phyloP scores from a whole-genome alignment of 2,329 filamentous ascomycete genomes.

The Aspergillus pseudoviridinutans region DNA sequence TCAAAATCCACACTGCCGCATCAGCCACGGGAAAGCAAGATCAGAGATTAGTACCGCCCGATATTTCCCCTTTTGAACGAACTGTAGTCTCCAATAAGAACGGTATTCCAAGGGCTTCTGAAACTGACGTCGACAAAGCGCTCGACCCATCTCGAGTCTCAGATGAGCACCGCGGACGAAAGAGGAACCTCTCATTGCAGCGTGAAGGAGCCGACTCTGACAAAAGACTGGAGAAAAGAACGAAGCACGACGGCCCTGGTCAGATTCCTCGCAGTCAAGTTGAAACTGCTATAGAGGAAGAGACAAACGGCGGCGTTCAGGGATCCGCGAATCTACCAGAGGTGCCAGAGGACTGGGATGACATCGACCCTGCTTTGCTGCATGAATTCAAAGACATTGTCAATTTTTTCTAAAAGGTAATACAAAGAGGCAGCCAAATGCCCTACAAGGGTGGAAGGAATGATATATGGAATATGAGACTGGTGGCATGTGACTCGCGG shows the following conservation, averaged over 20 bases:
- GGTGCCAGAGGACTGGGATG: conserved; percentile 27
- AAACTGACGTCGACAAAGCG: neutral
- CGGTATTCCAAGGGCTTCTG: neutral
- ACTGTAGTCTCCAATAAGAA: neutral
- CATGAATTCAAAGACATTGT: conserved; percentile 41
- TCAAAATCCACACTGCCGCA: conserved; percentile 21
- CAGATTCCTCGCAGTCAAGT: neutral
- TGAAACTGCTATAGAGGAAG: conserved; percentile 1
- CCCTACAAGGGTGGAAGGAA: neutral
- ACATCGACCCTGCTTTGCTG: conserved; percentile 35
- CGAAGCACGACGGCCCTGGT: neutral
- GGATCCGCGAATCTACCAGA: neutral
- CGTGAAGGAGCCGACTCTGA: neutral
- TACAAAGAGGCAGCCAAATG: neutral
- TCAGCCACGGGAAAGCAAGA: neutral
- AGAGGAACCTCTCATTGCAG: neutral
- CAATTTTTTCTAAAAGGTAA: conserved; percentile 29
- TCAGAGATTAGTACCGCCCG: neutral
- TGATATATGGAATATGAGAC: neutral
- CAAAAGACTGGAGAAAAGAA: neutral
- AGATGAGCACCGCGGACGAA: neutral
- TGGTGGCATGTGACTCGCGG: neutral
- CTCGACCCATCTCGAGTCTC: neutral
- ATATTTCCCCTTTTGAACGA: neutral
- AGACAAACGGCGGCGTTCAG: conserved; percentile 7